Evolutionary conservation across 257 asterid genomes (phyloP).

Genomic region (Henckelia pumila): DNA sequence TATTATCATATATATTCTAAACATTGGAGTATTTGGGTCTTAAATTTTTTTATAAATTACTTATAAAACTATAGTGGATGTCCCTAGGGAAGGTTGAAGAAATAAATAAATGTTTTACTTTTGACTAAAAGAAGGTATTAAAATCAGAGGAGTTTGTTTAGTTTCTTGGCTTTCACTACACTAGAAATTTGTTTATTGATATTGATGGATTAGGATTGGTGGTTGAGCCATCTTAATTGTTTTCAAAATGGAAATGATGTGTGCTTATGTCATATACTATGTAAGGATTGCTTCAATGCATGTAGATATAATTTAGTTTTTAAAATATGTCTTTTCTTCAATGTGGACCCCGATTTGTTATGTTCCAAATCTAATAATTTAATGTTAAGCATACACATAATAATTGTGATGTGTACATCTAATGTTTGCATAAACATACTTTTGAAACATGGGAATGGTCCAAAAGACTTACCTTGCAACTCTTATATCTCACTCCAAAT

Average conservation of each 20-base stretch:
- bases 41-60: conserved; percentile 5
- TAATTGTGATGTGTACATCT: no score
- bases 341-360: not conserved
- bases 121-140: conserved; percentile 21
- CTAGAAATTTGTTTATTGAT: conserved; percentile 64
- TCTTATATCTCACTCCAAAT: no score
- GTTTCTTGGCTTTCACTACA: conserved; percentile 93
- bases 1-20: no score
- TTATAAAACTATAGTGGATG: conserved; percentile 7
- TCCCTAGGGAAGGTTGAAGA: conserved; percentile 17
- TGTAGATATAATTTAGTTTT: no score
- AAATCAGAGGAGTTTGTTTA: conserved; percentile 40
- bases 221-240: conserved; percentile 47
- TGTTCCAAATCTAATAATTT: not conserved
- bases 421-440: no score
- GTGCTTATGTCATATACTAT: not conserved
- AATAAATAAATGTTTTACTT: conserved; percentile 13
- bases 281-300: not conserved
- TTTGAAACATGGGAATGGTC: no score
- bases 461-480: no score
- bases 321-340: not conserved
- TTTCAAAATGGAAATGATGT: conserved; percentile 12
- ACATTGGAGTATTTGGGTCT: no score
- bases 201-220: conserved; percentile 48
- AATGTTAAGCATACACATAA: not conserved